These are phyloP conservation scores for Cyclotella kingstonii DNA, from an alignment of 108 stramenopile genomes.

Conservation along the genomic window DNA sequence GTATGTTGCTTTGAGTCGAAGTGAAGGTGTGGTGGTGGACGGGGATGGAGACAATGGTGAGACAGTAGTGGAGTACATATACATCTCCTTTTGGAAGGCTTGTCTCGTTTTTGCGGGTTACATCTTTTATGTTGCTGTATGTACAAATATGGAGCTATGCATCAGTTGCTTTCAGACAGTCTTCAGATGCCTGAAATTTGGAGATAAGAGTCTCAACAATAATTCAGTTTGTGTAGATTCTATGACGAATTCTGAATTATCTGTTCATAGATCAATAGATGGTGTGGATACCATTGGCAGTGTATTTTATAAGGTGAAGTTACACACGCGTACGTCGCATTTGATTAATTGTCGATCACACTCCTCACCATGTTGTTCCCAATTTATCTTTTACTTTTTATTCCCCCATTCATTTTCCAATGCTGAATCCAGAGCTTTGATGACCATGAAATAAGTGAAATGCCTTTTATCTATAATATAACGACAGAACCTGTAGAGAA, in stretches of 20 bases:
- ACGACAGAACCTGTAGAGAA: constrained; percentile 31
- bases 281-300: neutral
- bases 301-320: constrained; percentile 21
- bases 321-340: neutral
- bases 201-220: neutral
- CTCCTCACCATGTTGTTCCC: neutral
- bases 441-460: constrained; percentile 14
- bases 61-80: constrained; percentile 47
- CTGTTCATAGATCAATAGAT: neutral
- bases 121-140: constrained; percentile 65
- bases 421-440: constrained; percentile 23
- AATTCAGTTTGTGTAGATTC: too few relatives aligned
- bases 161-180: neutral
- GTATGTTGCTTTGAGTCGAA: constrained; percentile 55
- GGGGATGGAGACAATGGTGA: constrained; percentile 37
- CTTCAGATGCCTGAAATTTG: constrained; percentile 16
- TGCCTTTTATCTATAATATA: constrained; percentile 38
- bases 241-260: too few relatives aligned
- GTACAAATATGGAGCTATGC: constrained; percentile 51
- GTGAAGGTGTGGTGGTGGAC: constrained; percentile 4
- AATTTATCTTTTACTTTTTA: neutral
- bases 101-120: constrained; percentile 66
- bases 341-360: neutral
- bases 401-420: too few relatives aligned
- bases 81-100: constrained; percentile 57